Percentiles rank a stretch among this genome's conserved stretches.
Evolutionary conservation across 208 protist species (phyloP).

Genomic region (Angomonas ambiguus): DNA sequence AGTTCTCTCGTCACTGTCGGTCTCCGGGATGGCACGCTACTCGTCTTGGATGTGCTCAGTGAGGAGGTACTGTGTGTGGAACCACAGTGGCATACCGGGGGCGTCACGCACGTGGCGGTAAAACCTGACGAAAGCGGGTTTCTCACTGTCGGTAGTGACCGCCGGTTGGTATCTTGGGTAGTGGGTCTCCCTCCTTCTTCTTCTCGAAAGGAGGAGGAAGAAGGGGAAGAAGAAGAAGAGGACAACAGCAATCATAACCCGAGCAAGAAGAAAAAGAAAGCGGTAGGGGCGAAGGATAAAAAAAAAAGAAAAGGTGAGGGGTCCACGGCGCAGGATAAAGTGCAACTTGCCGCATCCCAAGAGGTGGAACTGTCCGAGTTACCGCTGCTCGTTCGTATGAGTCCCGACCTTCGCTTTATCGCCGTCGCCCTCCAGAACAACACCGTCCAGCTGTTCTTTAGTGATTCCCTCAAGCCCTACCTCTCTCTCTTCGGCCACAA

Average conservation of each 20-base stretch:
- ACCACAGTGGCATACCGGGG: slow-evolving; percentile 79
- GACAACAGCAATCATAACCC: not conserved
- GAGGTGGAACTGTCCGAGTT: slow-evolving; percentile 94
- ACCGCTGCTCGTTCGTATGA: slow-evolving; percentile 84
- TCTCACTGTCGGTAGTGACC: slow-evolving; percentile 71
- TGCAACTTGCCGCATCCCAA: slow-evolving; percentile 53
- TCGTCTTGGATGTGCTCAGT: slow-evolving; percentile 62
- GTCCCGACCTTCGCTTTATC: slow-evolving; percentile 83
- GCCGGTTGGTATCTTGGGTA: slow-evolving; percentile 79
- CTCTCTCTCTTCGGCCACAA: slow-evolving; percentile 98
- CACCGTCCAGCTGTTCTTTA: slow-evolving; percentile 97
- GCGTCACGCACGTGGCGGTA: slow-evolving; percentile 54
- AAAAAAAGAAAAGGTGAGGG: not conserved
- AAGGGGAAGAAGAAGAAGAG: slow-evolving; percentile 9
- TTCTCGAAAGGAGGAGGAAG: not conserved
- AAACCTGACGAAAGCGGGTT: slow-evolving; percentile 63
- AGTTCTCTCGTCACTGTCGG: slow-evolving; percentile 71
- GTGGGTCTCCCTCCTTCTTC: slow-evolving; percentile 32
- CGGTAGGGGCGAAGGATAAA: slow-evolving; percentile 3
- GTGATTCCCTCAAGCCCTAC: slow-evolving; percentile 97
- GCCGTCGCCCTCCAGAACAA: slow-evolving; percentile 95
- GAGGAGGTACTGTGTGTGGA: slow-evolving; percentile 80
- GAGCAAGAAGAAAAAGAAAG: not conserved
- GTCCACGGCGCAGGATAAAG: slow-evolving; percentile 8
- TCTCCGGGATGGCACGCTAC: slow-evolving; percentile 58